These are phyloP conservation scores for Primulina huaijiensis DNA, from an alignment of 257 asterid genomes.

Conservation along the genomic window DNA sequence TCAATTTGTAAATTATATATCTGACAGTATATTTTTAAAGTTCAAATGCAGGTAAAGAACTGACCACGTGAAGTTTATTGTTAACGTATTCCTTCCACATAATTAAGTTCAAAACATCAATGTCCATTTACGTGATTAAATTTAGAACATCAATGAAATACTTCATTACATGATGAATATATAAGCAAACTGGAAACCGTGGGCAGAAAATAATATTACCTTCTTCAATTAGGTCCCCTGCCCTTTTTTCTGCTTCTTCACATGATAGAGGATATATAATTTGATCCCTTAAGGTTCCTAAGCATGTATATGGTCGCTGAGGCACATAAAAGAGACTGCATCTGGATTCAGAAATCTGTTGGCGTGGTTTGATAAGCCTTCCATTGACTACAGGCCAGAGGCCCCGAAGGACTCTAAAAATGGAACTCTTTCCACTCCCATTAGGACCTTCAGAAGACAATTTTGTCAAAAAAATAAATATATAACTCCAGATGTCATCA, in stretches of 20 bases:
- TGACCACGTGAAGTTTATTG: neutral
- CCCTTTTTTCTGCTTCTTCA: conserved; percentile 76
- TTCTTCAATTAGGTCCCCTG: conserved; percentile 35
- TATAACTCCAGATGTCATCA: conserved; percentile 2
- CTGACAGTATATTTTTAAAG: neutral
- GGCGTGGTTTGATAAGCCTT: conserved; percentile 61
- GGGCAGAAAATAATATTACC: conserved; percentile 38
- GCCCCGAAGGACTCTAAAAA: conserved; percentile 94
- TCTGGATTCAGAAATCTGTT: conserved; percentile 41
- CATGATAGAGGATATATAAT: conserved; percentile 86
- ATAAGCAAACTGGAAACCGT: conserved; percentile 18
- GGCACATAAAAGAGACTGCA: conserved; percentile 84
- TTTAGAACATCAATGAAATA: conserved; percentile 1
- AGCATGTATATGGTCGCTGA: conserved; percentile 95
- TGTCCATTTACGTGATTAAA: neutral
- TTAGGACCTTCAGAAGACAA: conserved; percentile 73
- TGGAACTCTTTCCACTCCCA: conserved; percentile 98
- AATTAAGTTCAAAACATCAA: conserved; percentile 13
- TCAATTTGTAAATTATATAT: neutral
- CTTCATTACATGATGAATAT: neutral
- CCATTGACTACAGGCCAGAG: conserved; percentile 97
- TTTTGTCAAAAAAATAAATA: neutral
- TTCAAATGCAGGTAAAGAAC: conserved; percentile 17
- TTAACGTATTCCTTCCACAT: neutral
- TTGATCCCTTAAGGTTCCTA: conserved; percentile 98